Evolutionary conservation across 441 rosid genomes (phyloP), one percentile per base, ranked within the genome.

Genomic region (Erodium chrysanthum): DNA sequence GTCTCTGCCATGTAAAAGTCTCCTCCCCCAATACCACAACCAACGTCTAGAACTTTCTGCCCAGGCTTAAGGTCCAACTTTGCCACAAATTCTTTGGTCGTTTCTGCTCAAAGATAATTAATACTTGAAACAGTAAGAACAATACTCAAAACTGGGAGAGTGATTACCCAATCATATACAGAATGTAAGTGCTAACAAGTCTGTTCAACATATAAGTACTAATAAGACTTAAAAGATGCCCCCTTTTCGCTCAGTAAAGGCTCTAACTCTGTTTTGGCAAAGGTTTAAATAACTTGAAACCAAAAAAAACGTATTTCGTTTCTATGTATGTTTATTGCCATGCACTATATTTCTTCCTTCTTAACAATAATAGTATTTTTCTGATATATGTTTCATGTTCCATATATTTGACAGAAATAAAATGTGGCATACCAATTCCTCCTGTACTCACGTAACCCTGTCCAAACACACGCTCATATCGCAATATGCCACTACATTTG

Each of bases 11-110:
- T 92, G 81, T 88, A 92, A 79, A 92, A 92, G 81, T 88, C 96
- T 46, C 99, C 96, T 76, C 99, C 99, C 8, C 99, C 97, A 31
- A 91, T 95, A 70, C 99, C 99, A 75, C 99, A 94, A 52, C 99
- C 99, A 76, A 94, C 97, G 81, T 94, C 99, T 12, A 94, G 82
- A 72, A 94, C 96, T 78, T 86, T 94, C 78, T 90, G 97, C 56
- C 96, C 94, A 60, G 91, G 88, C 77, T 82, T 90, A 23, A 94
- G 89, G 73, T 88, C 80, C 83, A 94, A 84, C 76, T 80, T 90
- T 71, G 76, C 88, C 71, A 91, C 99, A 78, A 94, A 94, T 70
- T 94, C 99, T 81, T 86, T 90, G 4, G 97, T 94, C 56, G 97
- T 94, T 73, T 89, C 99, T 90, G 87, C 73, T 67, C 64, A 73